These are phyloP conservation scores for Fusarium pilosicola DNA, from an alignment of 2,329 filamentous ascomycete genomes.

Conservation along the genomic window DNA sequence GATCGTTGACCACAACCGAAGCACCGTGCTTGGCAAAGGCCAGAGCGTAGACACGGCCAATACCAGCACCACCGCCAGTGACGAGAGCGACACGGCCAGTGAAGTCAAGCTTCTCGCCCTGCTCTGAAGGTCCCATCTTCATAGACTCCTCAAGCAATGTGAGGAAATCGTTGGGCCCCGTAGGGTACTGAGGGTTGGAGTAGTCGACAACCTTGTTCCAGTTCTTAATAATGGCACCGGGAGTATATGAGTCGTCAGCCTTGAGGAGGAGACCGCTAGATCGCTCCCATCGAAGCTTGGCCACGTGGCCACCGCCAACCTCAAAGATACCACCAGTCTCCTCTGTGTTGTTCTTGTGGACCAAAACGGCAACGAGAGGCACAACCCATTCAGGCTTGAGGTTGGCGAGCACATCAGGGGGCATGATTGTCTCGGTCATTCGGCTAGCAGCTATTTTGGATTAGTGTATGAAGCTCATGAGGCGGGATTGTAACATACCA, in stretches of 20 bases:
- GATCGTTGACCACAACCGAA: conserved; percentile 91
- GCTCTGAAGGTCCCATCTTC: conserved; percentile 77
- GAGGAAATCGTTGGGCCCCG: conserved; percentile 88
- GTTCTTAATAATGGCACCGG: conserved; percentile 86
- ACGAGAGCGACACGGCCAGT: conserved; percentile 86
- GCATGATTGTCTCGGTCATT: conserved; percentile 96
- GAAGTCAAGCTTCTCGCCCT: conserved; percentile 81
- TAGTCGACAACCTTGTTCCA: conserved; percentile 92
- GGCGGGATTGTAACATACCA: conserved; percentile 47
- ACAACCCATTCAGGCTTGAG: conserved; percentile 96
- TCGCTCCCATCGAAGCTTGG: conserved; percentile 96
- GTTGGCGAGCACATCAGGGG: conserved; percentile 86
- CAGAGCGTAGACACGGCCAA: conserved; percentile 89
- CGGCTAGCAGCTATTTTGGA: conserved; percentile 77
- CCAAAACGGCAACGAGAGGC: conserved; percentile 87
- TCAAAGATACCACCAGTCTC: conserved; percentile 95
- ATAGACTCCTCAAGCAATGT: conserved; percentile 83
- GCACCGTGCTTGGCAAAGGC: conserved; percentile 87
- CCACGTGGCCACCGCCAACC: conserved; percentile 89
- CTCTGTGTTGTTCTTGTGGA: conserved; percentile 82
- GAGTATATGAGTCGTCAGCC: conserved; percentile 87
- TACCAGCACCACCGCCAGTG: conserved; percentile 88
- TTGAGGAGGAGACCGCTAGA: conserved; percentile 89
- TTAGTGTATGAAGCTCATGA: conserved; percentile 17
- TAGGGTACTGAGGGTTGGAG: conserved; percentile 81